Percentiles rank a stretch among this genome's conserved stretches.
Evolutionary conservation across 805 yeast genomes (phyloP).

Genomic region (Maudiozyma serrabonitensis): DNA sequence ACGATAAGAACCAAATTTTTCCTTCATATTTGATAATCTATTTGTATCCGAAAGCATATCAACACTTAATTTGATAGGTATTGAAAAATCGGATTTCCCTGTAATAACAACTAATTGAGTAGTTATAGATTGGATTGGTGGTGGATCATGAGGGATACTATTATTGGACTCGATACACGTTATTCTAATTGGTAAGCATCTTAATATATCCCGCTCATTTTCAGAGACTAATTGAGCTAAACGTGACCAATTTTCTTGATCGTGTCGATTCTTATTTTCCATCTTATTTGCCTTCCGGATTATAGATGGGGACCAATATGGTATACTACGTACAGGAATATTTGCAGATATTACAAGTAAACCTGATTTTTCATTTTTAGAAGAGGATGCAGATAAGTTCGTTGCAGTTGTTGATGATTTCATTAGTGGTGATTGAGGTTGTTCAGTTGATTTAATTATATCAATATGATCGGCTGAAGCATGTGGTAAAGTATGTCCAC

Average conservation of each 20-base stretch:
- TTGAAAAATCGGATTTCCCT: conserved; percentile 28
- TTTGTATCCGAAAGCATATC: conserved; percentile 22
- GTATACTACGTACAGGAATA: conserved; percentile 29
- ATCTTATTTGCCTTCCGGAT: conserved; percentile 30
- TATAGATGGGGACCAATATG: conserved; percentile 32
- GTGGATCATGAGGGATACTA: conserved; percentile 23
- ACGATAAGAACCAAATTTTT: conserved; percentile 14
- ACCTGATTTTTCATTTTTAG: conserved; percentile 18
- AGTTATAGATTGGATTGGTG: conserved; percentile 23
- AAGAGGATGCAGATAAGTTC: conserved; percentile 6
- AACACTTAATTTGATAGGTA: conserved; percentile 35
- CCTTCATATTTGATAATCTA: conserved; percentile 16
- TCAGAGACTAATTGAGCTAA: conserved; percentile 22
- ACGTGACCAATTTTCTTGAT: conserved; percentile 29
- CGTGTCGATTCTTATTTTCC: conserved; percentile 27
- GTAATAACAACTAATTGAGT: conserved; percentile 30
- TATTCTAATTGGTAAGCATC: conserved; percentile 23
- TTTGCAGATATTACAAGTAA: conserved; percentile 23
- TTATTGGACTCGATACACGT: conserved; percentile 28
- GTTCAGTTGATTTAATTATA: background rate
- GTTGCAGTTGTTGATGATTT: conserved; percentile 7
- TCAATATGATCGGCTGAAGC: background rate
- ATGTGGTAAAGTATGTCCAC: background rate
- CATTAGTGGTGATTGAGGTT: background rate
- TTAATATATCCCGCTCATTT: conserved; percentile 22